phyloP scores from a whole-genome alignment of 148 eudicot species.

The Arbutus unedo region DNA sequence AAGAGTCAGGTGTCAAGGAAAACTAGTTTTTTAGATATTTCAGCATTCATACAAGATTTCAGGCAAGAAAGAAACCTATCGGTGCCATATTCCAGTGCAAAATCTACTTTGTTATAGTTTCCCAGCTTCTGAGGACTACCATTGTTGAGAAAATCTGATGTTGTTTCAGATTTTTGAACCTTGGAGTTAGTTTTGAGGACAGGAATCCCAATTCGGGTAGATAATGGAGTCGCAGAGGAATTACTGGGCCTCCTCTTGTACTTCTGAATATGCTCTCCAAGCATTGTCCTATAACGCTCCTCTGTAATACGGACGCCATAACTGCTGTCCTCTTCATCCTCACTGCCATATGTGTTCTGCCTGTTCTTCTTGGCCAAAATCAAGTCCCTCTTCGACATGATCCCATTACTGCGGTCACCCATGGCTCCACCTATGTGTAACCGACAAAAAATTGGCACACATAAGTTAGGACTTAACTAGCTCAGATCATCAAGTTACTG shows the following conservation, averaged over 20 bases:
- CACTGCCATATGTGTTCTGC: constrained; percentile 52
- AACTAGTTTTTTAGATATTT: constrained; percentile 2
- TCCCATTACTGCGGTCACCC: constrained; percentile 59
- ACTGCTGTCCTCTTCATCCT: constrained; percentile 64
- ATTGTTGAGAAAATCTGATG: constrained; percentile 40
- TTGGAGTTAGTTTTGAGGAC: constrained; percentile 49
- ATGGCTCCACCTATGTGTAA: constrained; percentile 44
- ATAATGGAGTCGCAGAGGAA: constrained; percentile 52
- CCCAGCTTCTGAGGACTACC: constrained; percentile 41
- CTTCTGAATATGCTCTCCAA: constrained; percentile 86
- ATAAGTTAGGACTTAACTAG: not conserved
- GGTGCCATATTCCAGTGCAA: constrained; percentile 44
- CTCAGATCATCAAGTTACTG: constrained; percentile 3
- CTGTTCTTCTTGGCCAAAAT: constrained; percentile 50
- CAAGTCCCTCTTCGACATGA: constrained; percentile 47
- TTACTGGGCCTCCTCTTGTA: constrained; percentile 71
- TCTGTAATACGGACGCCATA: constrained; percentile 54
- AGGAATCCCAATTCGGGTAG: constrained; percentile 44
- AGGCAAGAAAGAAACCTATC: constrained; percentile 54
- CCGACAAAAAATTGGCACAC: constrained; percentile 13
- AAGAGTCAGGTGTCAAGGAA: not conserved
- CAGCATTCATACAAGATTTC: constrained; percentile 6
- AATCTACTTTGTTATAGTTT: constrained; percentile 45
- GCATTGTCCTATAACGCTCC: constrained; percentile 77
- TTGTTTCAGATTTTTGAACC: constrained; percentile 49